A percentile compares a stretch with the other conserved stretches of the same genome.
These are phyloP conservation scores for Capsicum baccatum DNA, from an alignment of 257 asterid genomes.

Conservation along the genomic window DNA sequence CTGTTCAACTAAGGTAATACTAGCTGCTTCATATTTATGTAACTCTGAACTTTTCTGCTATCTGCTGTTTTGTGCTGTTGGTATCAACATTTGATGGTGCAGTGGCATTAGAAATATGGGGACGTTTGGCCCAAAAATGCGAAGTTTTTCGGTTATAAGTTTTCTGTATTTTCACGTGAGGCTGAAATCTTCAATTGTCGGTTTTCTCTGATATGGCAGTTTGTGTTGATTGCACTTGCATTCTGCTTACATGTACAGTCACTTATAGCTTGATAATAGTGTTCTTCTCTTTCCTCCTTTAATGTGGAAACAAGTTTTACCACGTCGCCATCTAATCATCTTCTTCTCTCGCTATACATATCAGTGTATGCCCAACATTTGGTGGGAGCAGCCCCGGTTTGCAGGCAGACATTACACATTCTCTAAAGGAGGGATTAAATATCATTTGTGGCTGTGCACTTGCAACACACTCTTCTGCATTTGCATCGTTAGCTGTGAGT, in stretches of 20 bases:
- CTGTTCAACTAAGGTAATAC: slow-evolving; percentile 76
- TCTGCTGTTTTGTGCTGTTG: slow-evolving; percentile 7
- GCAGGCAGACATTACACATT: slow-evolving; percentile 80
- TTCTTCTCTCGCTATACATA: neutral
- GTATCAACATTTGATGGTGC: slow-evolving; percentile 2
- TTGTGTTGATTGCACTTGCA: neutral
- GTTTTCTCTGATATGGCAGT: neutral
- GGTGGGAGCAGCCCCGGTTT: slow-evolving; percentile 92
- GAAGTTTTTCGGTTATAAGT: neutral
- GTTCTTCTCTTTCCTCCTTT: neutral
- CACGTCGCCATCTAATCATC: neutral
- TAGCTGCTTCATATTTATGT: slow-evolving; percentile 16
- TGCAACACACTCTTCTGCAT: slow-evolving; percentile 71
- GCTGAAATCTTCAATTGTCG: neutral
- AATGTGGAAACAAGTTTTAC: neutral
- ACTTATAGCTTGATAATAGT: neutral
- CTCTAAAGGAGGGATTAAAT: slow-evolving; percentile 81
- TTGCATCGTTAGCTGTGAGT: slow-evolving; percentile 87
- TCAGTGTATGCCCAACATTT: slow-evolving; percentile 82
- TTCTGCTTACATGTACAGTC: slow-evolving; percentile 16
- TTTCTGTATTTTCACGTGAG: neutral
- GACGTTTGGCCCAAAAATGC: neutral
- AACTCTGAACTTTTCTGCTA: neutral
- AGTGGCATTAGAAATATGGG: neutral
- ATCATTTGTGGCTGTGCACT: slow-evolving; percentile 82